These are phyloP conservation scores for Prunus campanulata DNA, from an alignment of 306 rosid species.

Conservation along the genomic window DNA sequence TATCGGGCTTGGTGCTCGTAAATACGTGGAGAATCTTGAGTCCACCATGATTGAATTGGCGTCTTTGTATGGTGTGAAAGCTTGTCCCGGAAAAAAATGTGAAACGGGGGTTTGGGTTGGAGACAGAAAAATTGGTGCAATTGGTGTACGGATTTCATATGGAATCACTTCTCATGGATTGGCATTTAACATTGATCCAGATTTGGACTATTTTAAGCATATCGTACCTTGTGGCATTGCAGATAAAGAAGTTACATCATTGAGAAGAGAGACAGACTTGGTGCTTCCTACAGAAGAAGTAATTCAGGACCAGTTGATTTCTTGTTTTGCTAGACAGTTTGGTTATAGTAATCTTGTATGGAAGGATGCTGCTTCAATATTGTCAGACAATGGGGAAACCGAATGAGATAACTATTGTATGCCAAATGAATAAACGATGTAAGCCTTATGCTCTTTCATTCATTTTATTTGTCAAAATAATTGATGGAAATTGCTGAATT, in stretches of 20 bases:
- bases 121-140: conserved; percentile 86
- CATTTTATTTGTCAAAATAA: not conserved
- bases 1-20: conserved; percentile 70
- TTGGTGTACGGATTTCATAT: conserved; percentile 72
- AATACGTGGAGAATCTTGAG: conserved; percentile 79
- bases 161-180: conserved; percentile 86
- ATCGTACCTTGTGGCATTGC: conserved; percentile 89
- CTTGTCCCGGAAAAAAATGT: conserved; percentile 53
- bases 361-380: conserved; percentile 48
- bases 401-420: conserved; percentile 29
- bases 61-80: conserved; percentile 63
- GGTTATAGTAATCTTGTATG: conserved; percentile 53
- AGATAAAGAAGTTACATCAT: conserved; percentile 77
- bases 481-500: not conserved
- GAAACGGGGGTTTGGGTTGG: conserved; percentile 93
- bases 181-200: conserved; percentile 89
- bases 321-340: conserved; percentile 69
- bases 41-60: conserved; percentile 72
- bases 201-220: conserved; percentile 68
- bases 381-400: conserved; percentile 24
- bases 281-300: conserved; percentile 60
- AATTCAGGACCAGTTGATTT: conserved; percentile 65
- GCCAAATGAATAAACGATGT: not conserved
- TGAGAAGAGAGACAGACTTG: conserved; percentile 58
- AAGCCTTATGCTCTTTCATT: conserved; percentile 4